Base-by-base conservation (phyloP, 2,329 filamentous ascomycete species). In the Clarireedia paspali region DNA sequence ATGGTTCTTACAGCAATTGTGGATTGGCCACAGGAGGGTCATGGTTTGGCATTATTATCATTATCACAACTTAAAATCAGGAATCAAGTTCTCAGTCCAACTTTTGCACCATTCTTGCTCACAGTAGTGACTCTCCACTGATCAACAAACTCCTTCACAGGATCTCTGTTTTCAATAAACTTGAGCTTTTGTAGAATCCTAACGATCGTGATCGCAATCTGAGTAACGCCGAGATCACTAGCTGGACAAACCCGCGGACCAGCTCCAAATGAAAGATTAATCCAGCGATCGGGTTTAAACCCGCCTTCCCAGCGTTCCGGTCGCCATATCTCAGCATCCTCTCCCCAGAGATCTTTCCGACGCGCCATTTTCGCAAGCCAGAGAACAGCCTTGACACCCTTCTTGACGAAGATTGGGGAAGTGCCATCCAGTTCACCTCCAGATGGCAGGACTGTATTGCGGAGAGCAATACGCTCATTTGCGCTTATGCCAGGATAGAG, bases 401-500 rank as follows among this genome's bases (percentile, higher is more conserved):
- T 52, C 2, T 45, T 45, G 12, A 52, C 39, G 5, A 36, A 45
- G 0, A 52, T 52, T 6, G 39, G 39, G 34, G 39, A 7, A 6
- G 2, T 36, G 15, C 12, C 17, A 20, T 45, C 6, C 20, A 24
- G 50, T 1, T 26, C 26, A 7, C 39, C 39, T 45, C 50, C 38
- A 34, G n/a, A 20, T 14, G 50, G 39, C 12, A 52, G 17, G 2
- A 52, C 26, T 45, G n/a, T 45, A 2, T 45, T 38, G 1, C 38
- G 39, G 4, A 52, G 39, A 0, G 50, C 26, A 24, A 44, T 45
- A 2, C 26, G 39, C 26, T 53, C 20, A 20, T 53, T 53, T 3
- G 30, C 26, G 26, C 49, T 51, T 3, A 51, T 14, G 6, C 49
- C 49, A 30, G 86, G 79, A 67, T 83, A 84, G 50, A 88, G 74